Conservation (phyloP, 1,284 basidiomycete genomes). For the Entoloma clypeatum region DNA sequence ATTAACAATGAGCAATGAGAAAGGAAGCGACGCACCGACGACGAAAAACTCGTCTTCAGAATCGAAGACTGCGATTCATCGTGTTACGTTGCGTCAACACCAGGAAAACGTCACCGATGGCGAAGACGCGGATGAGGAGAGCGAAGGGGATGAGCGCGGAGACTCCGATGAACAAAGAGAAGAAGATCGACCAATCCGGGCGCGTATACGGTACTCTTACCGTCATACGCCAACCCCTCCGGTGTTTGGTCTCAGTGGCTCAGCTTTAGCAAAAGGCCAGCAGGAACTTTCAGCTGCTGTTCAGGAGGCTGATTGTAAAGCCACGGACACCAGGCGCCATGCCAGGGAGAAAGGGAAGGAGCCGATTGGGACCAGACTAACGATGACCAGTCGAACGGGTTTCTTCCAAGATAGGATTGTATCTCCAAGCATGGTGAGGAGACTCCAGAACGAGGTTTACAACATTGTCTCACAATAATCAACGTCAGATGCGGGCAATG, state of each 20-base stretch:
- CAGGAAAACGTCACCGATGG: slow-evolving; percentile 28
- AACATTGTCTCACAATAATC: slow-evolving; percentile 3
- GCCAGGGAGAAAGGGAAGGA: slow-evolving; percentile 36
- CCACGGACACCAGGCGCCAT: slow-evolving; percentile 29
- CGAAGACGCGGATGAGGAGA: slow-evolving; percentile 50
- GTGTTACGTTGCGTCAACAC: slow-evolving; percentile 9
- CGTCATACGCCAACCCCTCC: slow-evolving; percentile 22
- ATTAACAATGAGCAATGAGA: slow-evolving; percentile 37
- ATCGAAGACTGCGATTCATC: slow-evolving; percentile 18
- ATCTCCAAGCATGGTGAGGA: slow-evolving; percentile 84
- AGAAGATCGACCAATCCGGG: slow-evolving; percentile 59
- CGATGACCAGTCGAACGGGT: slow-evolving; percentile 94
- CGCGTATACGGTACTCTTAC: slow-evolving; percentile 56
- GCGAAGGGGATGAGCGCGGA: slow-evolving; percentile 43
- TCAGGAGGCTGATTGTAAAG: slow-evolving; percentile 45
- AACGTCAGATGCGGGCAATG: slow-evolving; percentile 90
- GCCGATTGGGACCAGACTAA: slow-evolving; percentile 79
- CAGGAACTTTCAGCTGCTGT: slow-evolving; percentile 45
- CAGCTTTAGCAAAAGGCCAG: slow-evolving; percentile 45
- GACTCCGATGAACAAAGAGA: slow-evolving; percentile 43
- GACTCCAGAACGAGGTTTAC: slow-evolving; percentile 8
- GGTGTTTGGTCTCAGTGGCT: slow-evolving; percentile 20
- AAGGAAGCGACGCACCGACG: slow-evolving; percentile 21
- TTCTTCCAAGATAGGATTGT: slow-evolving; percentile 93
- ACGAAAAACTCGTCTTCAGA: slow-evolving; percentile 13